Conservation (phyloP, 140 eudicot genomes). For the Bidens hawaiensis region DNA sequence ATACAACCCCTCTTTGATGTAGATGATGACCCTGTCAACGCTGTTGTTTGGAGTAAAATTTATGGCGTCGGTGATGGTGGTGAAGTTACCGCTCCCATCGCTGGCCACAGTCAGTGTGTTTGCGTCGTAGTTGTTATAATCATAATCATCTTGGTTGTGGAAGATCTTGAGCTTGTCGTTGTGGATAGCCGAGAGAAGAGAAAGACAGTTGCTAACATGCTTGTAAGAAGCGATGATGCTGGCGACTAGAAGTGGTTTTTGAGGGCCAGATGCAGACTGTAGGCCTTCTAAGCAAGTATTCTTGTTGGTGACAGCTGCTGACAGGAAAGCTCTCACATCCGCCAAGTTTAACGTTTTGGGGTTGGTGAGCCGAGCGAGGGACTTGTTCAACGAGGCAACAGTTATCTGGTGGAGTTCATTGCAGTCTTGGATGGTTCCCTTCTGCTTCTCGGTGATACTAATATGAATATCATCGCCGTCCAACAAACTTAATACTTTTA, state of each 20-base stretch:
- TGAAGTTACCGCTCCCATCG: conserved; percentile 78
- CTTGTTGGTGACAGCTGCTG: conserved; percentile 83
- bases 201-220: conserved; percentile 63
- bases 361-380: conserved; percentile 32
- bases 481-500: conserved; percentile 41
- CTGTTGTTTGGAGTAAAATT: conserved; percentile 78
- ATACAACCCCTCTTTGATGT: conserved; percentile 57
- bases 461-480: neutral
- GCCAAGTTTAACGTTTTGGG: conserved; percentile 21
- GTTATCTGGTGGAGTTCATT: conserved; percentile 70
- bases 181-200: conserved; percentile 44
- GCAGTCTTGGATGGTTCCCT: conserved; percentile 77
- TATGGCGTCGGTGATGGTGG: conserved; percentile 58
- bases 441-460: conserved; percentile 57
- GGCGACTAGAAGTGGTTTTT: conserved; percentile 40
- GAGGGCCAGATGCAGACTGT: conserved; percentile 58
- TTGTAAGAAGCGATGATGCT: conserved; percentile 38
- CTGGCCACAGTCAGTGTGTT: conserved; percentile 48
- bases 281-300: conserved; percentile 83
- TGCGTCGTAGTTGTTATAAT: conserved; percentile 15
- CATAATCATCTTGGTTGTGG: conserved; percentile 22
- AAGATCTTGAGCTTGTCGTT: conserved; percentile 43
- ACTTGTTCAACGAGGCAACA: conserved; percentile 37
- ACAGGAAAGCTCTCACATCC: conserved; percentile 54
- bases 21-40: conserved; percentile 45